phyloP scores from a whole-genome alignment of 2,329 filamentous ascomycete species.

The Paracoccidioides lutzii region DNA sequence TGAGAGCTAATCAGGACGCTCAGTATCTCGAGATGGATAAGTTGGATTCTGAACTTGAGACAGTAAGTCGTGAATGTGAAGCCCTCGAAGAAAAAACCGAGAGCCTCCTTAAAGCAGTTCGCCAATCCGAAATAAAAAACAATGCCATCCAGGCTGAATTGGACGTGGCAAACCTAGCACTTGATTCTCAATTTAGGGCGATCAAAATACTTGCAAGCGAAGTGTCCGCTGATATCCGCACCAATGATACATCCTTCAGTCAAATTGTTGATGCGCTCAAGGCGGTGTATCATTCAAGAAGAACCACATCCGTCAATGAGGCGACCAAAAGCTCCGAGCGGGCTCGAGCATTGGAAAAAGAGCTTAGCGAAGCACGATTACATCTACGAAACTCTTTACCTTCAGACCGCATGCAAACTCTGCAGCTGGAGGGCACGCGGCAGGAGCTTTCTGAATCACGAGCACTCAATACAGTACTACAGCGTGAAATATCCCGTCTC shows the following conservation, averaged over 20 bases:
- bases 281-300: conserved; percentile 13
- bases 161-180: conserved; percentile 22
- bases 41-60: conserved; percentile 23
- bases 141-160: conserved; percentile 25
- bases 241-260: conserved; percentile 21
- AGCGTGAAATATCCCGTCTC: conserved; percentile 28
- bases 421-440: conserved; percentile 23
- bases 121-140: conserved; percentile 27
- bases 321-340: conserved; percentile 7
- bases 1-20: conserved; percentile 24
- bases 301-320: conserved; percentile 4
- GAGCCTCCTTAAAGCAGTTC: conserved; percentile 22
- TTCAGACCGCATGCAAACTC: conserved; percentile 21
- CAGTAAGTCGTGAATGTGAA: conserved; percentile 21
- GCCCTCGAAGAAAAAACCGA: conserved; percentile 23
- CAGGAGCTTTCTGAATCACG: conserved; percentile 27
- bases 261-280: conserved; percentile 30
- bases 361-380: conserved; percentile 19
- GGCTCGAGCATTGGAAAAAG: conserved; percentile 11
- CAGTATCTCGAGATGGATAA: conserved; percentile 24
- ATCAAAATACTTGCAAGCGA: conserved; percentile 26
- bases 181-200: conserved; percentile 25
- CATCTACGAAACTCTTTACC: conserved; percentile 20
- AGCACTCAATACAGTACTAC: conserved; percentile 25
- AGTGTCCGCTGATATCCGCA: conserved; percentile 20